Percentiles rank a stretch among this genome's conserved stretches.
phyloP scores from a whole-genome alignment of 352 stramenopile species.

The Globisporangium polare region DNA sequence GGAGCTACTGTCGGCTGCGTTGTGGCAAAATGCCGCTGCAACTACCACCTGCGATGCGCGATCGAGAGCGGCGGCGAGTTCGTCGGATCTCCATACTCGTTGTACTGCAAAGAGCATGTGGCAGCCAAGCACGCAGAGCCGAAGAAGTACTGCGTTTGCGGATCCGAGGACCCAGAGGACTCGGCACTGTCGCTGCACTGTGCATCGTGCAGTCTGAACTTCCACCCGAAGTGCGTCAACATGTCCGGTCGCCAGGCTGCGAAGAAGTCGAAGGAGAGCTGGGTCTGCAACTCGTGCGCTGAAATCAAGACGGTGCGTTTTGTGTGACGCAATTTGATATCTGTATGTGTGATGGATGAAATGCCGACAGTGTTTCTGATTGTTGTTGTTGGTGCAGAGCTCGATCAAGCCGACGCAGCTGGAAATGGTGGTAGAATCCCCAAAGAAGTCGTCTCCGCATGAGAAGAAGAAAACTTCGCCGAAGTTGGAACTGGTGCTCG shows the following conservation, averaged over 20 bases:
- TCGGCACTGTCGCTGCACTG: slow-evolving; percentile 52
- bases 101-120: slow-evolving; percentile 73
- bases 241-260: slow-evolving; percentile 67
- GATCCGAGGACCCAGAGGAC: slow-evolving; percentile 39
- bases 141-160: slow-evolving; percentile 45
- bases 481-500: not conserved
- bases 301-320: slow-evolving; percentile 20
- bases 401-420: slow-evolving; percentile 12
- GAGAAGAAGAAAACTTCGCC: slow-evolving; percentile 6
- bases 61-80: slow-evolving; percentile 71
- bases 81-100: slow-evolving; percentile 59
- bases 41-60: slow-evolving; percentile 79
- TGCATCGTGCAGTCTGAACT: slow-evolving; percentile 55
- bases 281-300: slow-evolving; percentile 32
- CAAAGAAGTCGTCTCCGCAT: not conserved
- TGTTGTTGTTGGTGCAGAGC: not conserved
- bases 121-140: slow-evolving; percentile 33
- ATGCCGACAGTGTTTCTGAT: not conserved
- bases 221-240: slow-evolving; percentile 79
- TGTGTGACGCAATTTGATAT: not conserved
- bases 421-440: not conserved
- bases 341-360: not conserved
- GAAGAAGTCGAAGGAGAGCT: slow-evolving; percentile 49
- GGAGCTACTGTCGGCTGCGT: slow-evolving; percentile 78
- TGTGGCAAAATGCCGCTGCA: slow-evolving; percentile 68